Evolutionary conservation across 495 filamentous ascomycete species (phyloP), one percentile per base, ranked within the genome.

Genomic region (Penicillium lividum): DNA sequence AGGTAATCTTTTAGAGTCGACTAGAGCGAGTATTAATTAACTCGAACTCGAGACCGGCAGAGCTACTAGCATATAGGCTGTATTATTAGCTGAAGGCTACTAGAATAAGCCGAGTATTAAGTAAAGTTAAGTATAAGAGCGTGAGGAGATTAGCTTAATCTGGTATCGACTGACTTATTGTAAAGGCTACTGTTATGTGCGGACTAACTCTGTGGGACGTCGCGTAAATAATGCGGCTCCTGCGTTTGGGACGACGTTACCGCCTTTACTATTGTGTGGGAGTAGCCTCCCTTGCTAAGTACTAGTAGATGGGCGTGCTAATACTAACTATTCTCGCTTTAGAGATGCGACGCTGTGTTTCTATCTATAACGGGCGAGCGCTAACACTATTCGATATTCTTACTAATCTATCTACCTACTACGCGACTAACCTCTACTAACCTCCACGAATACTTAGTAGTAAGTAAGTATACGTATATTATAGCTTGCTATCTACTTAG

Each of bases 201-300:
- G 45, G 45, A 48, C 25, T 7, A 30, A 30, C 45, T 30, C 25
- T 25, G 27, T 25, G 13, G 45, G 45, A 29, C 27, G 45, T 48
- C 45, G 45, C 45, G 45, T 48, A 48, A 48, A 48, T n/a, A 48
- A 48, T 29, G 16, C 27, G n/a, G 45, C 27, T 7, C 45, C 22
- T 27, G 45, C 45, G 45, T 48, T 27, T 48, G 27, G 45, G 45
- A 48, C 45, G 45, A 29, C 45, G 7, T 29, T 9, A 48, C 45
- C 45, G 45, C 45, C 27, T 48, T 48, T 48, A 9, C 45, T 27
- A 27, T 30, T 27, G 45, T 9, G 45, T 48, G 1, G 27, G 45
- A 40, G 36, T n/a, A 40, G 36, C 36, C 5, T 40, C 31, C 31
- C 36, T 40, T n/a, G 36, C 36, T 5, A 40, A 15, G 31, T 9